A percentile compares a stretch with the other conserved stretches of the same genome.
Evolutionary conservation across 2,329 filamentous ascomycete species (phyloP).

Genomic region (Aspergillus sergii): DNA sequence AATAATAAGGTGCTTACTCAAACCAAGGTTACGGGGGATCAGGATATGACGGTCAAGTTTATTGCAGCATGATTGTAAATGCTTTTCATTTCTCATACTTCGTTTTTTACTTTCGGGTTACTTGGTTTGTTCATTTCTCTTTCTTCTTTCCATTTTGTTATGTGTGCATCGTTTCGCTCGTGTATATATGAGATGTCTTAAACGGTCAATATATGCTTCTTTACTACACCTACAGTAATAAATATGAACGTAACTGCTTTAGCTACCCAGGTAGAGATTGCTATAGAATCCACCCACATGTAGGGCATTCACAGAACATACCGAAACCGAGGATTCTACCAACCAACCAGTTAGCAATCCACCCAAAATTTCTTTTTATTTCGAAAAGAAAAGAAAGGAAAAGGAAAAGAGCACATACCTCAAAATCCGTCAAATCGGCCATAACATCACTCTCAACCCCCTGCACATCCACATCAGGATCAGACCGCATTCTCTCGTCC

Average conservation of each 20-base stretch:
- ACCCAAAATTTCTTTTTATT: not conserved
- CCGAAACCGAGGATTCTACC: conserved; percentile 9
- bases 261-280: no score
- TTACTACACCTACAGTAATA: no score
- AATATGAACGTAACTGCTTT: not conserved
- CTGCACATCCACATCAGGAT: conserved; percentile 1
- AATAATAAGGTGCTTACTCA: conserved; percentile 37
- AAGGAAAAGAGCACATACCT: conserved; percentile 18
- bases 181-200: not conserved
- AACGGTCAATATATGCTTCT: not conserved
- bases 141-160: not conserved
- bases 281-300: not conserved
- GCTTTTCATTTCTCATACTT: not conserved
- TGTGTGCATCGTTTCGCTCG: not conserved
- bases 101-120: not conserved
- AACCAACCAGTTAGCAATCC: not conserved
- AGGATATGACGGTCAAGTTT: conserved; percentile 31
- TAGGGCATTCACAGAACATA: conserved; percentile 4
- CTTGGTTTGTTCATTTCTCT: not conserved
- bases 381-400: not conserved
- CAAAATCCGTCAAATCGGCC: conserved; percentile 32
- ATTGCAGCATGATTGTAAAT: conserved; percentile 6
- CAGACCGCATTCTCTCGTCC: conserved; percentile 19
- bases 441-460: conserved; percentile 16
- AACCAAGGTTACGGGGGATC: conserved; percentile 28